Conservation (phyloP, 495 filamentous ascomycete genomes). For the Xylaria scruposa region DNA sequence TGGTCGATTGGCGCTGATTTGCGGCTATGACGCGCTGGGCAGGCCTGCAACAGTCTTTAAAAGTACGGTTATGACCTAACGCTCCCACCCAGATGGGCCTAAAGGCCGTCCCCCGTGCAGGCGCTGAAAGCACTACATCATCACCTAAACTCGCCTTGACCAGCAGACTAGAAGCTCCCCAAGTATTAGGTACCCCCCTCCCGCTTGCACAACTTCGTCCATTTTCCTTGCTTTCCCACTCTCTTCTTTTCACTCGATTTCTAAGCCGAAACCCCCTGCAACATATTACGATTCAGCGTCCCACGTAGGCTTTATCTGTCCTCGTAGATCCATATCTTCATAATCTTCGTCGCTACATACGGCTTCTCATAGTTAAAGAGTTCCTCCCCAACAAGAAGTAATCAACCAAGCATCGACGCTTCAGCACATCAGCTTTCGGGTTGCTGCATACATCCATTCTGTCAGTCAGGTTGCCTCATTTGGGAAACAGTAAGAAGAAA, state of each 20-base stretch:
- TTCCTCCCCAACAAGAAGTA: not conserved
- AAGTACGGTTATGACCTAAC: slow-evolving; percentile 29
- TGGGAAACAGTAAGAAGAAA: not conserved
- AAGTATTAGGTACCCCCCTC: slow-evolving; percentile 23
- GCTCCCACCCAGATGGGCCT: slow-evolving; percentile 5
- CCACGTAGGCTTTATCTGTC: slow-evolving; percentile 6
- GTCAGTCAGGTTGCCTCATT: not conserved
- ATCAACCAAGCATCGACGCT: not conserved
- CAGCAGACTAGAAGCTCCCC: not conserved
- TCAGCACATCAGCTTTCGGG: slow-evolving; percentile 5
- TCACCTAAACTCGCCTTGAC: slow-evolving; percentile 19
- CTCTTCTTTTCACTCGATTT: slow-evolving; percentile 29
- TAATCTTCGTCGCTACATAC: not conserved
- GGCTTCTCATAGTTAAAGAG: not conserved
- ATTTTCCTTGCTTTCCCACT: slow-evolving; percentile 38
- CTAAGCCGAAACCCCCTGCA: slow-evolving; percentile 22
- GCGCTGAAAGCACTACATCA: slow-evolving; percentile 30
- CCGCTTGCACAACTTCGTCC: slow-evolving; percentile 35
- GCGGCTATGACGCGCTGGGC: slow-evolving; percentile 19
- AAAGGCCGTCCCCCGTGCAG: slow-evolving; percentile 12
- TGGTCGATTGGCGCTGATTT: not conserved
- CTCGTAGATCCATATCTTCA: slow-evolving; percentile 19
- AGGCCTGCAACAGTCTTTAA: slow-evolving; percentile 3
- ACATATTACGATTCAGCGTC: slow-evolving; percentile 15
- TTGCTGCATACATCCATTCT: not conserved